Base-by-base conservation (phyloP, 495 filamentous ascomycete species). In the Lentithecium fluviatile region DNA sequence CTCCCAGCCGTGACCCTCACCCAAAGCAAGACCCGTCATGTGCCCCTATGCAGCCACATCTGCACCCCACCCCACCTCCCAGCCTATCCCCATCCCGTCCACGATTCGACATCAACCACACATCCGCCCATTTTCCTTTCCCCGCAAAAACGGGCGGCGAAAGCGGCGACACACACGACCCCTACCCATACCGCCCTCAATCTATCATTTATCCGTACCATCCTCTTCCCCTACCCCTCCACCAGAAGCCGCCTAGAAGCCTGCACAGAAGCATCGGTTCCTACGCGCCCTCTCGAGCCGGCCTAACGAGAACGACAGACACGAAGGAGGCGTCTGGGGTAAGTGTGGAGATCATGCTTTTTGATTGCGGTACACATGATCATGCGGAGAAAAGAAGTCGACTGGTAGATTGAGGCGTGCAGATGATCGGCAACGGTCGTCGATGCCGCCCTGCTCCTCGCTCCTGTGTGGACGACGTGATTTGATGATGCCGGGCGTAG, bases 191-290 rank as follows among this genome's bases (percentile, higher is more conserved):
- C 42, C 11, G n/a, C n/a, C n/a, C n/a, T n/a, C 40, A 10, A 12
- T 42, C 13, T 17, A 20, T 21, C 19, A 15, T 15, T 17, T 20
- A 21, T 15, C 45, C 45, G 20, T 48, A 7, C 17, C 43, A 17
- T 15, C 36, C 15, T 38, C 36, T 38, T 8, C 36, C 36, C n/a
- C n/a, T n/a, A n/a, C 13, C 40, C 54, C 24, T 26, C 11, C 21
- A 7, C 49, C 19, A 50, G 20, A 17, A n/a, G 8, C 4, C 25
- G 12, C 38, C n/a, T 56, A 34, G 52, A 56, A 56, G 52, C n/a
- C 17, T 56, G 52, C 52, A 56, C 40, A 21, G 52, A 56, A 56
- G 29, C 36, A 23, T 24, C 34, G 23, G 52, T 56, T 45, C 52
- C 52, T 56, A 37, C 21, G 32, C 23, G 29, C 29, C 10, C n/a